Conservation (phyloP, 805 yeast species). For the Phaffomyces antillensis region DNA sequence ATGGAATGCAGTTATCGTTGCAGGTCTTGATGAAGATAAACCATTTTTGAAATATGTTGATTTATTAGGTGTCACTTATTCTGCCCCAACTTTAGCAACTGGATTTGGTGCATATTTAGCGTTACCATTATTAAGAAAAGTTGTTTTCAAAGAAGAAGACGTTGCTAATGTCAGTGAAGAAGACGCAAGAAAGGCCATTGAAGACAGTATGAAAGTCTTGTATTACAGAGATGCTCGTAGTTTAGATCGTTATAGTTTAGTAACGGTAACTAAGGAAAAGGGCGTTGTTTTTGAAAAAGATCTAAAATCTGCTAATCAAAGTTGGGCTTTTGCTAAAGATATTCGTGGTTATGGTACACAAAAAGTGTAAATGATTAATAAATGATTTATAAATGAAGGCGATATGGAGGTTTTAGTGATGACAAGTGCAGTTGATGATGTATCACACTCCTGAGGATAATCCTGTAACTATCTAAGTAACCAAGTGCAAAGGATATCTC, state of each 20-base stretch:
- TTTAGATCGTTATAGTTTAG: constrained; percentile 74
- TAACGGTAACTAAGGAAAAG: constrained; percentile 59
- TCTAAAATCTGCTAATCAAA: constrained; percentile 64
- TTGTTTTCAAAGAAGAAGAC: constrained; percentile 74
- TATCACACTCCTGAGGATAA: too few species aligned
- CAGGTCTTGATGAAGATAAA: constrained; percentile 69
- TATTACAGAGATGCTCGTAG: constrained; percentile 97
- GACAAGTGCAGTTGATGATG: too few species aligned
- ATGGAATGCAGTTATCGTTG: constrained; percentile 92
- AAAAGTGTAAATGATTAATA: constrained; percentile 23
- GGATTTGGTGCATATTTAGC: constrained; percentile 97
- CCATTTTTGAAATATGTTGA: constrained; percentile 85
- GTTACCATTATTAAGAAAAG: constrained; percentile 79
- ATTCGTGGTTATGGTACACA: constrained; percentile 88
- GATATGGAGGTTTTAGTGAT: background rate
- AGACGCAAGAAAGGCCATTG: constrained; percentile 69
- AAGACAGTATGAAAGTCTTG: constrained; percentile 87
- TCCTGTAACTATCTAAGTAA: too few species aligned
- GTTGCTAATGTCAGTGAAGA: constrained; percentile 60
- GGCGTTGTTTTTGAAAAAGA: constrained; percentile 61
- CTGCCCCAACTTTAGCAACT: constrained; percentile 85
- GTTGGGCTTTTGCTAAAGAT: constrained; percentile 85
- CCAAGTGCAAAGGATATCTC: too few species aligned
- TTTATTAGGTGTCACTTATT: constrained; percentile 83
- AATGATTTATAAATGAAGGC: background rate